Conservation (phyloP, 345 rosid genomes). For the Turnera subulata region DNA sequence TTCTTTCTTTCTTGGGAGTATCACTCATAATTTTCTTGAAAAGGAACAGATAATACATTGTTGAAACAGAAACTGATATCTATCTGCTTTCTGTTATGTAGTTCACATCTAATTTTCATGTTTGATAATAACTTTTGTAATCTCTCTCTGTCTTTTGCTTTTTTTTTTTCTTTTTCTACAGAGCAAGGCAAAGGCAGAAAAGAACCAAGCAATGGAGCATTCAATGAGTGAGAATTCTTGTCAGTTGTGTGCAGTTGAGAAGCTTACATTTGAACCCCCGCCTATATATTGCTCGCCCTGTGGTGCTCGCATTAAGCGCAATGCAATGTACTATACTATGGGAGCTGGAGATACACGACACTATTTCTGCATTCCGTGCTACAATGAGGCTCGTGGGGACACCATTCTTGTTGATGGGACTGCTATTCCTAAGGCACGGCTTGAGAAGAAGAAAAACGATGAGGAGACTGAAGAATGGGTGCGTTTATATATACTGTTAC, state of each 20-base stretch:
- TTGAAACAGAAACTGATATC: no score
- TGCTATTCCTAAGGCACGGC: slow-evolving; percentile 57
- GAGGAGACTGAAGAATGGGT: slow-evolving; percentile 99
- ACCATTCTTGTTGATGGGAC: slow-evolving; percentile 65
- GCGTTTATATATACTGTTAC: slow-evolving; percentile 10
- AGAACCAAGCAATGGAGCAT: slow-evolving; percentile 95
- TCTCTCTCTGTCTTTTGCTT: no score
- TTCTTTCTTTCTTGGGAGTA: no score
- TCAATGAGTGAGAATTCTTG: slow-evolving; percentile 98
- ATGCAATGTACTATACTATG: slow-evolving; percentile 90
- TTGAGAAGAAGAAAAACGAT: slow-evolving; percentile 97
- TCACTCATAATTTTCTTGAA: no score
- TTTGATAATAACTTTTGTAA: no score
- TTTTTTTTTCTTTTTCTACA: slow-evolving; percentile 32
- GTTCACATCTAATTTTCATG: no score
- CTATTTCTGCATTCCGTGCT: slow-evolving; percentile 91
- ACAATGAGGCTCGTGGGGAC: slow-evolving; percentile 95
- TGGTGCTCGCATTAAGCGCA: slow-evolving; percentile 97
- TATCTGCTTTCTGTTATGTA: no score
- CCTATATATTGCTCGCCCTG: slow-evolving; percentile 94
- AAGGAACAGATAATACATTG: no score
- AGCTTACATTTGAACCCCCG: slow-evolving; percentile 97
- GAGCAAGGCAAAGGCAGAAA: slow-evolving; percentile 97
- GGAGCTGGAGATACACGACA: slow-evolving; percentile 90
- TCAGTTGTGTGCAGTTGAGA: slow-evolving; percentile 98